Evolutionary conservation across 1,139 yeast genomes (phyloP).

Genomic region (Chernovozyma aurita): DNA sequence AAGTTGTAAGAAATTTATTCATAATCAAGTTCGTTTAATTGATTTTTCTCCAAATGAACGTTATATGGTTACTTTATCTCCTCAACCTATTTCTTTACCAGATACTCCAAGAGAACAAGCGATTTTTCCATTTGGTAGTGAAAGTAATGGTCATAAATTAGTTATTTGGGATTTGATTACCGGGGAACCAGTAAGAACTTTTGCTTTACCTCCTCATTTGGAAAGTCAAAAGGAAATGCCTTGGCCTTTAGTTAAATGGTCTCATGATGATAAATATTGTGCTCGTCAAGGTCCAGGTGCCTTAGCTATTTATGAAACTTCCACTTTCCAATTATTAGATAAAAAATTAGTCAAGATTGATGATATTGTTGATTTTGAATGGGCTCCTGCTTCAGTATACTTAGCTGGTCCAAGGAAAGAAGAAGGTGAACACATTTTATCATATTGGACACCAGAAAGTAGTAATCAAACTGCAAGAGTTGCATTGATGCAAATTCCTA

Average conservation of each 20-base stretch:
- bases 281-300: constrained; percentile 96
- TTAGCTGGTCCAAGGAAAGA: constrained; percentile 52
- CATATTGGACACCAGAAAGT: constrained; percentile 97
- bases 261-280: constrained; percentile 87
- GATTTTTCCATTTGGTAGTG: constrained; percentile 78
- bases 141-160: constrained; percentile 88
- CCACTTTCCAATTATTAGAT: constrained; percentile 64
- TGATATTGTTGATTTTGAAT: constrained; percentile 87
- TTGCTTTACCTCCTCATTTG: constrained; percentile 80
- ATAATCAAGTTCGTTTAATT: constrained; percentile 83
- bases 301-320: constrained; percentile 77
- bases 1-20: constrained; percentile 74
- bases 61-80: constrained; percentile 86
- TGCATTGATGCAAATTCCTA: constrained; percentile 82
- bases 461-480: constrained; percentile 94
- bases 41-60: constrained; percentile 93
- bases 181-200: constrained; percentile 81
- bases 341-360: constrained; percentile 82
- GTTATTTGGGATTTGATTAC: constrained; percentile 91
- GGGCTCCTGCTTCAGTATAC: constrained; percentile 86
- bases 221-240: constrained; percentile 70
- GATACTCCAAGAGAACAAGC: constrained; percentile 61
- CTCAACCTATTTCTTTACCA: constrained; percentile 73
- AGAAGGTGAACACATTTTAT: constrained; percentile 63
- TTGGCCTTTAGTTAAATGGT: constrained; percentile 99